phyloP scores from a whole-genome alignment of 495 filamentous ascomycete genomes.

The Saxophila tyrrhenica region DNA sequence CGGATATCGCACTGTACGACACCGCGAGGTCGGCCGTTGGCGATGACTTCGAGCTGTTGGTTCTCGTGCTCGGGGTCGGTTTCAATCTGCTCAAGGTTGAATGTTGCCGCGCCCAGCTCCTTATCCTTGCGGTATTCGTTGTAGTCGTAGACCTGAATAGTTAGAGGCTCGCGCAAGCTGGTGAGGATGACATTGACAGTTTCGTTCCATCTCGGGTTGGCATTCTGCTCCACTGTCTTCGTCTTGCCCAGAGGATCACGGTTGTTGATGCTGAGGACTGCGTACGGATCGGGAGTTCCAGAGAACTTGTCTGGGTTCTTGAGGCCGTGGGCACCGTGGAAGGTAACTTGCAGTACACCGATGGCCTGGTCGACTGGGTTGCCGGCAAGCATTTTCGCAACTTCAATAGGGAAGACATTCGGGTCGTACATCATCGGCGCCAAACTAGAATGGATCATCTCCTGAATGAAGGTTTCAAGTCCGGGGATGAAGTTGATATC shows the following conservation, averaged over 20 bases:
- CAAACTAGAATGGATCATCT: slow-evolving; percentile 86
- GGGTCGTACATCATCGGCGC: slow-evolving; percentile 95
- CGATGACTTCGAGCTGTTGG: slow-evolving; percentile 67
- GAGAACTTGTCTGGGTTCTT: slow-evolving; percentile 93
- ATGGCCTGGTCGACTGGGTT: slow-evolving; percentile 90
- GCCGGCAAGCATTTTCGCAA: slow-evolving; percentile 97
- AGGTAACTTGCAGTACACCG: slow-evolving; percentile 80
- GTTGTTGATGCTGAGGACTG: slow-evolving; percentile 73
- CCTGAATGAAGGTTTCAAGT: slow-evolving; percentile 83
- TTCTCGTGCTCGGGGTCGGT: slow-evolving; percentile 69
- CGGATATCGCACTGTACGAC: slow-evolving; percentile 69
- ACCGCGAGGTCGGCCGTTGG: slow-evolving; percentile 75
- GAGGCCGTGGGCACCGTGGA: slow-evolving; percentile 81
- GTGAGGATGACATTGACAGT: slow-evolving; percentile 91
- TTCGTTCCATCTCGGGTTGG: slow-evolving; percentile 89
- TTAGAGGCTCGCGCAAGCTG: slow-evolving; percentile 74
- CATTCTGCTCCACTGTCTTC: slow-evolving; percentile 72
- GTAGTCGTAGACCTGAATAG: slow-evolving; percentile 76
- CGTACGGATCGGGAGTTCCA: slow-evolving; percentile 88
- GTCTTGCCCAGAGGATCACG: slow-evolving; percentile 72
- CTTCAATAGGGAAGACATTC: slow-evolving; percentile 95
- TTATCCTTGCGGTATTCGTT: slow-evolving; percentile 96
- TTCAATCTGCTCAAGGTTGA: slow-evolving; percentile 71
- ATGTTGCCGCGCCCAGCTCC: slow-evolving; percentile 77
- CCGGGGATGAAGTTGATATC: slow-evolving; percentile 99